Percentiles rank a stretch among this genome's conserved stretches.
phyloP scores from a whole-genome alignment of 495 filamentous ascomycete genomes.

The Acidomyces sp. region DNA sequence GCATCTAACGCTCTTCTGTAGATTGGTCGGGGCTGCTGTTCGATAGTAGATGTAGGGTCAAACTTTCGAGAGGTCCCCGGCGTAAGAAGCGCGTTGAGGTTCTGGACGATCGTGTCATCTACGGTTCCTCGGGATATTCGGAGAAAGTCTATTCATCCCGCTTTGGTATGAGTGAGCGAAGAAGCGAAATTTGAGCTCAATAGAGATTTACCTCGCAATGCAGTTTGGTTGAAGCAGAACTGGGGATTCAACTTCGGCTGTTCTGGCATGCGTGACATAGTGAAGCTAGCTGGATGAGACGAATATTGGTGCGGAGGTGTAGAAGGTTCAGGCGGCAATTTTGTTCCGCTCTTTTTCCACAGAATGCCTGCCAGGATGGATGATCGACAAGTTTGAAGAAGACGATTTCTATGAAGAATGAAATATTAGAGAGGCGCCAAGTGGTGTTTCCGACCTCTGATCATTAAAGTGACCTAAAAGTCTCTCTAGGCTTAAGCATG shows the following conservation, averaged over 20 bases:
- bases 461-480: no score
- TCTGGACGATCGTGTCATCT: slow-evolving; percentile 86
- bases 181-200: not conserved
- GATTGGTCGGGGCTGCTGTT: slow-evolving; percentile 33
- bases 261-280: slow-evolving; percentile 50
- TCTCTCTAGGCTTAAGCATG: no score
- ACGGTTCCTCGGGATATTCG: slow-evolving; percentile 70
- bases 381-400: not conserved
- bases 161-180: slow-evolving; percentile 14
- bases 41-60: slow-evolving; percentile 63
- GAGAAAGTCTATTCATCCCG: slow-evolving; percentile 65
- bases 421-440: no score
- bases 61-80: slow-evolving; percentile 53
- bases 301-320: slow-evolving; percentile 3
- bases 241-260: slow-evolving; percentile 63
- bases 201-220: slow-evolving; percentile 56
- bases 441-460: no score
- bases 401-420: not conserved
- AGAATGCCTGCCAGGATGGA: slow-evolving; percentile 23
- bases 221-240: slow-evolving; percentile 82
- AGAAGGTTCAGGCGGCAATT: slow-evolving; percentile 4
- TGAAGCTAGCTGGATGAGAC: slow-evolving; percentile 1
- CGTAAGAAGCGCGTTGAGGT: slow-evolving; percentile 78
- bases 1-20: slow-evolving; percentile 26
- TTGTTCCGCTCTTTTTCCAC: slow-evolving; percentile 21